These are phyloP conservation scores for Fusarium sambucinum DNA, from an alignment of 2,329 filamentous ascomycete genomes.

Conservation along the genomic window DNA sequence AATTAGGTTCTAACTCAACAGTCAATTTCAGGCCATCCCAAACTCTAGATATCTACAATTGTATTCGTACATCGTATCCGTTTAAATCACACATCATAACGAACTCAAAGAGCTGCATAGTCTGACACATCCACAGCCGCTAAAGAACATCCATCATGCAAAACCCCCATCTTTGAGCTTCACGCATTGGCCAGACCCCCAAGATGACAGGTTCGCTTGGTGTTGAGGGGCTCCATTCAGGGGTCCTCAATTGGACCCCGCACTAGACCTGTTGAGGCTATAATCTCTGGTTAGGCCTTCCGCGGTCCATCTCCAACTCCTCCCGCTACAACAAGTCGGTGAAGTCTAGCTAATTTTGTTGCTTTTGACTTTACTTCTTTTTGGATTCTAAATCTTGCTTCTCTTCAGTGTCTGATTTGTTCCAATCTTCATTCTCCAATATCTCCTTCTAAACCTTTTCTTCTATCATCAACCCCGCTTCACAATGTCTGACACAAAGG, in stretches of 20 bases:
- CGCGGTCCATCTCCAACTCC: conserved; percentile 46
- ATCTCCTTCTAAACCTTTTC: neutral
- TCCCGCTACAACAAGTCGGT: conserved; percentile 49
- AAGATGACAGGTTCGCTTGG: conserved; percentile 18
- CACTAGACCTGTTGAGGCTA: conserved; percentile 45
- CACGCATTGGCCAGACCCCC: conserved; percentile 11
- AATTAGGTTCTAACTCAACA: conserved; percentile 4
- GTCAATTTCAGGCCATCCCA: neutral
- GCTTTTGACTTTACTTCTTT: conserved; percentile 11
- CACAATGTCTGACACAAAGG: conserved; percentile 63
- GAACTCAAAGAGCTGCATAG: neutral
- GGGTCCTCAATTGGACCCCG: conserved; percentile 46
- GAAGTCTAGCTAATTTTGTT: conserved; percentile 26
- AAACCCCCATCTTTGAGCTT: conserved; percentile 4
- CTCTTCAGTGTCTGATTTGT: conserved; percentile 9
- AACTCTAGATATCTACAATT: neutral
- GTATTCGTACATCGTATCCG: neutral
- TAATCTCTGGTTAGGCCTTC: conserved; percentile 27
- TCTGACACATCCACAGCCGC: neutral
- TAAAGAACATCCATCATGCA: neutral
- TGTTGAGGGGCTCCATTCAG: conserved; percentile 40
- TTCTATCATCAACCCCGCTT: conserved; percentile 18
- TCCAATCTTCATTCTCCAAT: neutral
- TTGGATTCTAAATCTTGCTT: conserved; percentile 5
- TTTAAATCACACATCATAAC: neutral